These are phyloP conservation scores for Camellia sinensis DNA, from an alignment of 148 eudicot species.

Conservation along the genomic window DNA sequence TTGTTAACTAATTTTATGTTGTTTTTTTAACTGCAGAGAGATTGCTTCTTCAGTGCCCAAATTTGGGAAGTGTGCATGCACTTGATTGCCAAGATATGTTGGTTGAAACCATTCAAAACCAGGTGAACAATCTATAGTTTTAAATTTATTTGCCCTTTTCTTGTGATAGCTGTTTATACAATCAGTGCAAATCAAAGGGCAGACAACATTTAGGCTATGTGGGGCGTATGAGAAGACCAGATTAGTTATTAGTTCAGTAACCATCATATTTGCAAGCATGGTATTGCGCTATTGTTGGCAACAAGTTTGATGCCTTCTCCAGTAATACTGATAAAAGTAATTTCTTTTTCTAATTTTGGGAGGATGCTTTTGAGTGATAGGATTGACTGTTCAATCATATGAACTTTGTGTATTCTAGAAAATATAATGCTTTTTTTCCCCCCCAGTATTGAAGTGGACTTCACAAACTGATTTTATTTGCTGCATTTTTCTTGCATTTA, in stretches of 20 bases:
- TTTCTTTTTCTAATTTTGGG: neutral
- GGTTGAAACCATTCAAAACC: conserved; percentile 51
- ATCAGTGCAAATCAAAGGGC: neutral
- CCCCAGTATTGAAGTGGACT: neutral
- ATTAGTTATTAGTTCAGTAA: neutral
- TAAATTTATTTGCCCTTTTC: conserved; percentile 1
- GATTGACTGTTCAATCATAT: neutral
- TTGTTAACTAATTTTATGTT: neutral
- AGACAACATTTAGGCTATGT: neutral
- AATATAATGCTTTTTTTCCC: neutral
- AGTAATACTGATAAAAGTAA: too few species aligned
- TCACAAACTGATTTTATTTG: neutral
- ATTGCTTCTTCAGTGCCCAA: conserved; percentile 73
- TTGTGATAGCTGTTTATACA: neutral
- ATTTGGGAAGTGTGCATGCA: conserved; percentile 71
- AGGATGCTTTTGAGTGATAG: neutral
- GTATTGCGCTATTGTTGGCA: too few species aligned
- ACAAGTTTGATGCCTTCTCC: too few species aligned
- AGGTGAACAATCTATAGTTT: conserved; percentile 37
- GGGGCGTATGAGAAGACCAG: neutral
- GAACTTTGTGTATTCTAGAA: neutral
- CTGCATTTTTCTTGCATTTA: neutral
- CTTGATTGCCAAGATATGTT: conserved; percentile 55
- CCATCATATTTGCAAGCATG: too few species aligned
- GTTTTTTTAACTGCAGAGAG: conserved; percentile 47